Evolutionary conservation across 2,329 filamentous ascomycete genomes (phyloP), one percentile per base, ranked within the genome.

Genomic region (Colletotrichum chlorophyti): DNA sequence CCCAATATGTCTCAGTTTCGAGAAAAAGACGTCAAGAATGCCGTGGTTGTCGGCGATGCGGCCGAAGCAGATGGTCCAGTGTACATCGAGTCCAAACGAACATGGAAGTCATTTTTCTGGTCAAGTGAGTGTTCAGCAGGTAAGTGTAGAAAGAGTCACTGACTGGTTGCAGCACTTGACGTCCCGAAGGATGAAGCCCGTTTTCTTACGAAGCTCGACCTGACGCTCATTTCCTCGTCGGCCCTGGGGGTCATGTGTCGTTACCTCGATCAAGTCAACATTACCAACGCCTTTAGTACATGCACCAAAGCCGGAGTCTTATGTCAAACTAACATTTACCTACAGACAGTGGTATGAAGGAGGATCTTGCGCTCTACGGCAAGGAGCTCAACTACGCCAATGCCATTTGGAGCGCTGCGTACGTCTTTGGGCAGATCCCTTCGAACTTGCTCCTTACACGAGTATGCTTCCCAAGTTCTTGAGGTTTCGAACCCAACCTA

Each of bases 11-110:
- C n/a, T n/a, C n/a, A n/a, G n/a, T n/a, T n/a, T n/a, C n/a, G n/a
- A n/a, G n/a, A n/a, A n/a, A n/a, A n/a, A n/a, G n/a, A n/a, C n/a
- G n/a, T n/a, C n/a, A n/a, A n/a, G n/a, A n/a, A n/a, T n/a, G n/a
- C n/a, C n/a, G n/a, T n/a, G n/a, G n/a, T n/a, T n/a, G n/a, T n/a
- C n/a, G n/a, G n/a, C n/a, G n/a, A n/a, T n/a, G n/a, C n/a, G 21
- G 42, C 10, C 1, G 17, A 23, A n/a, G 12, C 41, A 7, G 52
- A 50, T 17, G 37, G 17, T 11, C 24, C 35, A 15, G 29, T 9
- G 6, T 57, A 60, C 12, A 43, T 15, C 5, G 83, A 62, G 79
- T 84, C 15, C 70, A 83, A 70, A 80, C 85, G 64, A 17, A 68
- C 65, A 0, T 68, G 66, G 66, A 62, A 52, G 43, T 65, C 65